Percentiles rank a stretch among this genome's conserved stretches.
These are phyloP conservation scores for Helotiales sp. DNA, from an alignment of 2,329 filamentous ascomycete species.

Conservation along the genomic window DNA sequence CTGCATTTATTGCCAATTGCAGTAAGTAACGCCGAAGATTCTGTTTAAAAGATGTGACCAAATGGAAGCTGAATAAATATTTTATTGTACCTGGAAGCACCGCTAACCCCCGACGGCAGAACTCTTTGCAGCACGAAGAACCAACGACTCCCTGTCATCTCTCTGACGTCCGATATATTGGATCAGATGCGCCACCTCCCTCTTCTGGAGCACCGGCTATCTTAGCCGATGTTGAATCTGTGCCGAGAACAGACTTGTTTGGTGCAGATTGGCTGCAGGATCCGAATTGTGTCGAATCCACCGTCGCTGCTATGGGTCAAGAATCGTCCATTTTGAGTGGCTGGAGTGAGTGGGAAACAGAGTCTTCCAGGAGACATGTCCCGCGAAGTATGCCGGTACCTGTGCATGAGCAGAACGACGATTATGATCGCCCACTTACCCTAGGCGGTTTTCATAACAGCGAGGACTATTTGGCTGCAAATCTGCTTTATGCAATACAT, in stretches of 20 bases:
- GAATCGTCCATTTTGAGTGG: not conserved
- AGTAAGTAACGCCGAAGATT: not conserved
- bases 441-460: no score
- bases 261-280: not conserved
- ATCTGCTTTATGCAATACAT: no score
- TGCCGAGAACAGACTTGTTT: not conserved
- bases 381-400: not conserved
- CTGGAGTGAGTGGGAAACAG: not conserved
- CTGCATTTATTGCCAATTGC: not conserved
- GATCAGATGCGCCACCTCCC: conserved; percentile 1
- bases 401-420: not conserved
- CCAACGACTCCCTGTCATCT: not conserved
- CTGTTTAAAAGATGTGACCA: not conserved
- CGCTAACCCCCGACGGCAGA: not conserved
- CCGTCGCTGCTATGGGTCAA: conserved; percentile 7
- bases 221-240: not conserved
- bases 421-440: not conserved
- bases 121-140: not conserved
- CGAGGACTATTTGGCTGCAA: no score
- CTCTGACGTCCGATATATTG: not conserved
- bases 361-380: not conserved
- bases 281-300: conserved; percentile 12
- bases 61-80: not conserved
- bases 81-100: not conserved
- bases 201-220: not conserved